phyloP scores from a whole-genome alignment of 208 protist genomes.

The Trichomonas tenax region DNA sequence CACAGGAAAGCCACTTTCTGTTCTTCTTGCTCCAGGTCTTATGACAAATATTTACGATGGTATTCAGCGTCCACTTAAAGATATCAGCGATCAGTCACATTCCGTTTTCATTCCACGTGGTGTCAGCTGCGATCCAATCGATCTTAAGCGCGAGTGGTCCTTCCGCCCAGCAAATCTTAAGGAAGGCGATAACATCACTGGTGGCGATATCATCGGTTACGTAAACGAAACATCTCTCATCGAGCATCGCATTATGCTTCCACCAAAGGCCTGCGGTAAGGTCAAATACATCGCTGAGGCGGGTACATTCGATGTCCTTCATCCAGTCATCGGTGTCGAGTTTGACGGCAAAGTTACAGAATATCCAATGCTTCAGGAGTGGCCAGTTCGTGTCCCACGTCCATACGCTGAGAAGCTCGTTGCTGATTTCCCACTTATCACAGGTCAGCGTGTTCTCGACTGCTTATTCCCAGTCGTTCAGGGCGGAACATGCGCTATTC shows the following conservation, averaged over 20 bases:
- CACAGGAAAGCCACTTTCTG: slow-evolving; percentile 93
- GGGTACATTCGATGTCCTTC: slow-evolving; percentile 75
- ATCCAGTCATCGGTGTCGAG: slow-evolving; percentile 31
- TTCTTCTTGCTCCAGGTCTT: slow-evolving; percentile 97
- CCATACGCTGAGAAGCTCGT: slow-evolving; percentile 79
- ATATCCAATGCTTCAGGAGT: slow-evolving; percentile 81
- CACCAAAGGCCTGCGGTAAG: slow-evolving; percentile 66
- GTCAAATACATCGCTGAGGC: slow-evolving; percentile 69
- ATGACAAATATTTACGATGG: slow-evolving; percentile 99
- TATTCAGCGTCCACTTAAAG: slow-evolving; percentile 97
- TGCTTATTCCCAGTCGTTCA: slow-evolving; percentile 92
- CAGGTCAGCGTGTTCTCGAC: slow-evolving; percentile 93
- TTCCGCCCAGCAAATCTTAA: slow-evolving; percentile 61
- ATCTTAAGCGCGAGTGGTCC: slow-evolving; percentile 72
- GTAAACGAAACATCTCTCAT: slow-evolving; percentile 90
- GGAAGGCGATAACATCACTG: slow-evolving; percentile 81
- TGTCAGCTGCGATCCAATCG: slow-evolving; percentile 77
- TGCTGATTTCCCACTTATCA: slow-evolving; percentile 83
- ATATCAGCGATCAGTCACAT: slow-evolving; percentile 76
- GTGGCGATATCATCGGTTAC: slow-evolving; percentile 82
- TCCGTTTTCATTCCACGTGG: slow-evolving; percentile 97
- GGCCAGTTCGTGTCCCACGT: slow-evolving; percentile 73
- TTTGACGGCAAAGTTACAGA: slow-evolving; percentile 49
- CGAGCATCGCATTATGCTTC: slow-evolving; percentile 87
- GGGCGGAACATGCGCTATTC: slow-evolving; percentile 98